phyloP scores from a whole-genome alignment of 805 yeast genomes.

The Tetrapisispora iriomotensis region DNA sequence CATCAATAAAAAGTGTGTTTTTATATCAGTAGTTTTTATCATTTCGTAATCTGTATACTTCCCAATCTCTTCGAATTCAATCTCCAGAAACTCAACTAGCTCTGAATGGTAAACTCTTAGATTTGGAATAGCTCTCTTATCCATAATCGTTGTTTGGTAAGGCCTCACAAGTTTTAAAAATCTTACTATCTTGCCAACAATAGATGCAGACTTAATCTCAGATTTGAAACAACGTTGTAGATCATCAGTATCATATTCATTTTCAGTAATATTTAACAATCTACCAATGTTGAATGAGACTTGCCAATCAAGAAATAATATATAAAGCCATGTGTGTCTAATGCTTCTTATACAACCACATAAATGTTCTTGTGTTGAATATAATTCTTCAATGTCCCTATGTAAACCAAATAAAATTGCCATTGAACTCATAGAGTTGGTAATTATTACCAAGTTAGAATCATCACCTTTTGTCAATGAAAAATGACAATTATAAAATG shows the following conservation, averaged over 20 bases:
- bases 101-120: constrained; percentile 1
- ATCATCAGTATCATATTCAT: constrained; percentile 6
- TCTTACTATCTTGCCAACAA: constrained; percentile 9
- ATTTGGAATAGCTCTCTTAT: constrained; percentile 9
- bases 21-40: constrained; percentile 4
- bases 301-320: constrained; percentile 17
- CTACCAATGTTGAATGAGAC: constrained; percentile 20
- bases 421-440: constrained; percentile 10
- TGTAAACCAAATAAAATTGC: constrained; percentile 19
- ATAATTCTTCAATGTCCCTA: constrained; percentile 11
- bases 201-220: background rate
- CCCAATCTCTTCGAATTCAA: constrained; percentile 9
- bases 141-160: constrained; percentile 7
- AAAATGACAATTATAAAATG: constrained; percentile 2
- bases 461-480: constrained; percentile 18
- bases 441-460: constrained; percentile 12
- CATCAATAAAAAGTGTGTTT: background rate
- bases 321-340: constrained; percentile 22
- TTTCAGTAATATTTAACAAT: constrained; percentile 8
- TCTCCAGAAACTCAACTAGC: constrained; percentile 7
- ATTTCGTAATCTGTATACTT: constrained; percentile 6
- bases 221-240: background rate
- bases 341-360: constrained; percentile 17
- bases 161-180: constrained; percentile 14
- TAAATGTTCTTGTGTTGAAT: constrained; percentile 8